Evolutionary conservation across 306 rosid genomes (phyloP), one percentile per base, ranked within the genome.

Genomic region (Cucurbita maxima): DNA sequence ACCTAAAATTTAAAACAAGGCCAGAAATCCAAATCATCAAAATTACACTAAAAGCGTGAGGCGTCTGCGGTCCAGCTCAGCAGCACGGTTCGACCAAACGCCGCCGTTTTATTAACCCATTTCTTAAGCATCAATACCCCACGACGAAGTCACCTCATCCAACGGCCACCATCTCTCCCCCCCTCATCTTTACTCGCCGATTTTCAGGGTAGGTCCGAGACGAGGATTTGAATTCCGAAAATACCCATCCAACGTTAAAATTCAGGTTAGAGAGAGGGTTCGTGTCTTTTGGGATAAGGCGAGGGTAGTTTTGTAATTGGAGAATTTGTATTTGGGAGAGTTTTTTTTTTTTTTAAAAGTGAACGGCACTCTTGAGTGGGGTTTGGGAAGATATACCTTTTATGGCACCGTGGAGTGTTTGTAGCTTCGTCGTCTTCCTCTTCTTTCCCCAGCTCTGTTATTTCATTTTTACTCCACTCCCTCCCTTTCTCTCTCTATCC

Each of bases 241-340:
- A 30, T 67, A 72, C 89, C 90, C 92, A 36, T 75, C 13, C 6
- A 81, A 81, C 82, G 86, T 77, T 79, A 77, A 18, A 72, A 37
- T 30, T 6, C 6, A 5, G 36, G 6, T 76, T 41, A 8, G 18
- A 20, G 5, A 19, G 61, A 25, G 61, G 0, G 2, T 5, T 16
- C 2, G 40, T 50, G 74, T 50, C 58, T 69, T 69, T 30, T 22
- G 9, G 0, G 13, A 3, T 25, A 50, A 69, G 59, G 1, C 1
- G 75, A 88, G 93, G 53, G 79, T 47, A 86, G 75, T 80, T 30
- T 72, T 43, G 97, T 85, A 81, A 82, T 1, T 22, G 10, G n/a
- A 34, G 11, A 86, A 78, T 78, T 30, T 14, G 54, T 50, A 5
- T 5, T 50, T 50, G 7, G 18, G 13, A 72, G 22, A 22, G 18